Evolutionary conservation across 2,329 filamentous ascomycete species (phyloP).

Genomic region (Alternaria conjuncta): DNA sequence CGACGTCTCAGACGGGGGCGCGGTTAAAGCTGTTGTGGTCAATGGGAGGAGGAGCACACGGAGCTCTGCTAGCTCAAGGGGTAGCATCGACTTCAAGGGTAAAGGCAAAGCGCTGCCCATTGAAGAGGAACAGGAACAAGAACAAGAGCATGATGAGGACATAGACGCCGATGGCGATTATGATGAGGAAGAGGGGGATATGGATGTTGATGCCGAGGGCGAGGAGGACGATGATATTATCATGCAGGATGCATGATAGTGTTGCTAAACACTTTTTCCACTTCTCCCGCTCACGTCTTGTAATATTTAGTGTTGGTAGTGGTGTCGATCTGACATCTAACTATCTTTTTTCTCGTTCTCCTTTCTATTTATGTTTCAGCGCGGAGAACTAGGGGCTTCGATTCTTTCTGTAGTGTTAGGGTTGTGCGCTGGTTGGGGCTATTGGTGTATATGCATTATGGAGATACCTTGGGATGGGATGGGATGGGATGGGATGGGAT

Average conservation of each 20-base stretch:
- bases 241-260: conserved; percentile 13
- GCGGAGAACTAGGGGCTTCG: not conserved
- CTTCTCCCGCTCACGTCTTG: not conserved
- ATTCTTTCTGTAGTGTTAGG: not conserved
- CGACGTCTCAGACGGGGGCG: conserved; percentile 39
- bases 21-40: conserved; percentile 31
- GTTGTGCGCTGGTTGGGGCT: not conserved
- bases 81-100: conserved; percentile 33
- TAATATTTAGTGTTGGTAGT: not conserved
- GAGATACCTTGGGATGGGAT: conserved; percentile 8
- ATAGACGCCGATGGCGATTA: conserved; percentile 26
- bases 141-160: conserved; percentile 38
- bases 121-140: conserved; percentile 42
- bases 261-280: not conserved
- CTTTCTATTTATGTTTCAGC: not conserved
- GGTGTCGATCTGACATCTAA: not conserved
- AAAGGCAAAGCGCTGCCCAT: conserved; percentile 34
- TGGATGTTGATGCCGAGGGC: conserved; percentile 23
- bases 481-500: not conserved
- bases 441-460: not conserved
- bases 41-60: conserved; percentile 39
- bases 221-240: conserved; percentile 39
- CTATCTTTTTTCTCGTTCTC: not conserved
- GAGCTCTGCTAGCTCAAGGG: conserved; percentile 38
- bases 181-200: conserved; percentile 14